Percentiles rank a stretch among this genome's conserved stretches.
Evolutionary conservation across 768 basidiomycete genomes (phyloP).

Genomic region (Mycena sanguinolenta): DNA sequence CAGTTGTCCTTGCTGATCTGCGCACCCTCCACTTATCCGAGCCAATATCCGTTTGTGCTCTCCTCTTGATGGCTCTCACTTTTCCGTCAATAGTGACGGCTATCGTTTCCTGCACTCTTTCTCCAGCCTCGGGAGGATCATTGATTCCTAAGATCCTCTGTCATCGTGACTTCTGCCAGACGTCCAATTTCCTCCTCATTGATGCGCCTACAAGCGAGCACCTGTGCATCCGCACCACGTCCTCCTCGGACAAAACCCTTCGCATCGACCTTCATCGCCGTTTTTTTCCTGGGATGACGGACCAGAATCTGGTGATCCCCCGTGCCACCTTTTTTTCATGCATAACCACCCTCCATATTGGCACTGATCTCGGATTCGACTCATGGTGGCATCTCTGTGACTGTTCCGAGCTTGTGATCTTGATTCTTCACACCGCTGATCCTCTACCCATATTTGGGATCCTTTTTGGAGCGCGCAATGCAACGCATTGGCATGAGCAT

Average conservation of each 20-base stretch:
- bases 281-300: no score
- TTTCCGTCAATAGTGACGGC: neutral
- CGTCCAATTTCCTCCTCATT: neutral
- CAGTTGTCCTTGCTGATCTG: neutral
- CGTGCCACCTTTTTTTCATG: neutral
- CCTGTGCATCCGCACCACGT: neutral
- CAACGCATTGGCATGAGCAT: neutral
- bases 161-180: neutral
- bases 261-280: neutral
- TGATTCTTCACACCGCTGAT: neutral
- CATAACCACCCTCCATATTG: neutral
- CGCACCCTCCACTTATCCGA: neutral
- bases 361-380: neutral
- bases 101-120: neutral
- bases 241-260: neutral
- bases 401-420: neutral
- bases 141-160: neutral
- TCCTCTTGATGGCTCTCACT: constrained; percentile 1
- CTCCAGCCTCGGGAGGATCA: neutral
- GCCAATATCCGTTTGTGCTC: constrained; percentile 3
- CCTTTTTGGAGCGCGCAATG: neutral
- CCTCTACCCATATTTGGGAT: neutral
- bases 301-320: neutral
- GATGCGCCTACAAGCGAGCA: neutral
- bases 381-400: neutral